A percentile compares a stretch with the other conserved stretches of the same genome.
Evolutionary conservation across 306 rosid genomes (phyloP).

Genomic region (Albizia julibrissin): DNA sequence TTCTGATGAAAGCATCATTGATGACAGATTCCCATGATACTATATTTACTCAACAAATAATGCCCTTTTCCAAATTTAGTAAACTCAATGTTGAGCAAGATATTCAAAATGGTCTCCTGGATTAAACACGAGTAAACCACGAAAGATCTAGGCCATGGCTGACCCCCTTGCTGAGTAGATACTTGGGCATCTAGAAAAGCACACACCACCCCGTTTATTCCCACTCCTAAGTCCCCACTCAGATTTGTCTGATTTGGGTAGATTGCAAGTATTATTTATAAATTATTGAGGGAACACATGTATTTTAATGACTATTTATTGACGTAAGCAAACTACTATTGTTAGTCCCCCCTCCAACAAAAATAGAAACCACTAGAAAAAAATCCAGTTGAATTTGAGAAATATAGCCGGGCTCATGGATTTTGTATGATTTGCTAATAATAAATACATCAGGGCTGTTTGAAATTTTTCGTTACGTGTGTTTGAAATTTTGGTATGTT

Average conservation of each 20-base stretch:
- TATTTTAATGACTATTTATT: background rate
- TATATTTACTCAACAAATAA: background rate
- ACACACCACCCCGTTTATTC: background rate
- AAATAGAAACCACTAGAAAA: background rate
- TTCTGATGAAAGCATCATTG: background rate
- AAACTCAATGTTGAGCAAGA: background rate
- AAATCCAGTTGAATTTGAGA: background rate
- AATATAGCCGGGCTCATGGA: background rate
- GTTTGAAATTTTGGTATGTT: background rate
- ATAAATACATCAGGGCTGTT: background rate
- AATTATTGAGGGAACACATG: background rate
- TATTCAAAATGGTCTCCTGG: background rate
- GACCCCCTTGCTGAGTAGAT: background rate
- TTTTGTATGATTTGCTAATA: conserved; percentile 1
- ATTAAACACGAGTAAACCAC: background rate
- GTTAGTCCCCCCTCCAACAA: background rate
- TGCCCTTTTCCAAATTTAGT: background rate
- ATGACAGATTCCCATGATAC: background rate
- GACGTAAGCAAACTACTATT: background rate
- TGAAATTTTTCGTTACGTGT: conserved; percentile 13
- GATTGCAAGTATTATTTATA: background rate
- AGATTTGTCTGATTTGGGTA: background rate
- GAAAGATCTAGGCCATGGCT: background rate
- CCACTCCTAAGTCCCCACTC: background rate
- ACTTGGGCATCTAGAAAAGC: background rate